Base-by-base conservation (phyloP, 768 basidiomycete species). In the Rhodotorula kratochvilovae region DNA sequence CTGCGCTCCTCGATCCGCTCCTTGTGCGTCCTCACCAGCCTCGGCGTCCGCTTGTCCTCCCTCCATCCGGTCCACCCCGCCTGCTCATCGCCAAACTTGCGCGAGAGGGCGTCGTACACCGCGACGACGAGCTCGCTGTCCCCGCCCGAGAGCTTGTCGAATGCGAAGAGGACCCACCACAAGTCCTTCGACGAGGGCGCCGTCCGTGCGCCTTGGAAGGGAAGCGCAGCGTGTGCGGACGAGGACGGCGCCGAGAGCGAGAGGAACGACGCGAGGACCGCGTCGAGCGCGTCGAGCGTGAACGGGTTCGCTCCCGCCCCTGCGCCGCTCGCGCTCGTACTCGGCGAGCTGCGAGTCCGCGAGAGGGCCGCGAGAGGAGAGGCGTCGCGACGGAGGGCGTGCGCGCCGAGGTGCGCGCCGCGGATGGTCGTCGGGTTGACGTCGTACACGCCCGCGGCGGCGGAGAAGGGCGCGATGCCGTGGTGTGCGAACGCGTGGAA, bases 401-500 rank as follows among this genome's bases (percentile, higher is more conserved):
- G 53, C 29, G 53, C 31, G 45, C 51, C 55, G 27, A 46, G 19
- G 11, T 42, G 45, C 12, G 15, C 13, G 17, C 57, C 67, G 27
- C 33, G 21, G 17, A 61, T 39, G 46, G 61, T 51, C 21, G 62
- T 39, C 12, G 25, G 35, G 35, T 57, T 29, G 36, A 57, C 31
- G 33, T 58, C 36, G 39, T 42, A 29, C 16, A 17, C 58, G 58
- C n/a, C 29, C 19, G 27, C n/a, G 2, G 17, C 42, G 5, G 39
- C 13, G 42, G 7, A 27, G 27, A 51, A 63, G 46, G 55, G 55
- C 1, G 31, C 31, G 12, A 5, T n/a, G 35, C 85, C 89, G 74
- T 89, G 86, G 19, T 85, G 85, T 13, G 83, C 81, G 78, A 91
- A 92, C 1, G 89, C 90, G 27, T 89, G 83, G 77, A 93, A 91